These are phyloP conservation scores for Solanum piurae DNA, from an alignment of 257 asterid species.

Conservation along the genomic window DNA sequence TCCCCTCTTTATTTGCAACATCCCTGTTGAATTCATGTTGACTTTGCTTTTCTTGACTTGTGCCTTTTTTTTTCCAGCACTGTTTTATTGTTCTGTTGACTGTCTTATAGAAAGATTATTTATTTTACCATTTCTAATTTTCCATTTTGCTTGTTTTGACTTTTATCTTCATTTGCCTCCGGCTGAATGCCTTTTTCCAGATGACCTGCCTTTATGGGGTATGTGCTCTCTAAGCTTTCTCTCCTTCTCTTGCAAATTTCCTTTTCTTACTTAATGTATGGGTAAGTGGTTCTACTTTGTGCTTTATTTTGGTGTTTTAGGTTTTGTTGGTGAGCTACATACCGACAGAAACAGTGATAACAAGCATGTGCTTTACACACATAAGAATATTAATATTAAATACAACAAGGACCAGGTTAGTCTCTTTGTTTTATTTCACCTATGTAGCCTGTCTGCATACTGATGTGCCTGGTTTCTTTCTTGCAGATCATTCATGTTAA, in stretches of 20 bases:
- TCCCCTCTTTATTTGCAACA: not conserved
- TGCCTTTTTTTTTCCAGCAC: not conserved
- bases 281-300: not conserved
- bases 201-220: slow-evolving; percentile 99
- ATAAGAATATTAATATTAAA: slow-evolving; percentile 32
- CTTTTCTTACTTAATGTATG: not conserved
- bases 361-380: slow-evolving; percentile 43
- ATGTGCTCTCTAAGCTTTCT: slow-evolving; percentile 15
- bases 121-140: not conserved
- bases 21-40: not conserved
- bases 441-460: not conserved
- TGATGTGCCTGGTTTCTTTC: slow-evolving; percentile 7
- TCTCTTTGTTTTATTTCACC: not conserved
- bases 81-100: not conserved
- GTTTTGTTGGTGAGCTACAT: slow-evolving; percentile 44
- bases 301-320: slow-evolving; percentile 3
- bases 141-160: not conserved
- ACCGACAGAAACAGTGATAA: slow-evolving; percentile 38
- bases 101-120: not conserved
- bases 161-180: slow-evolving; percentile 9
- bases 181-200: slow-evolving; percentile 33
- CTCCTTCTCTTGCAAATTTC: not conserved
- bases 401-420: slow-evolving; percentile 50
- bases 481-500: slow-evolving; percentile 92
- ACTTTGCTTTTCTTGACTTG: not conserved